Evolutionary conservation across 257 asterid genomes (phyloP).

Genomic region (Solanum bulbocastanum): DNA sequence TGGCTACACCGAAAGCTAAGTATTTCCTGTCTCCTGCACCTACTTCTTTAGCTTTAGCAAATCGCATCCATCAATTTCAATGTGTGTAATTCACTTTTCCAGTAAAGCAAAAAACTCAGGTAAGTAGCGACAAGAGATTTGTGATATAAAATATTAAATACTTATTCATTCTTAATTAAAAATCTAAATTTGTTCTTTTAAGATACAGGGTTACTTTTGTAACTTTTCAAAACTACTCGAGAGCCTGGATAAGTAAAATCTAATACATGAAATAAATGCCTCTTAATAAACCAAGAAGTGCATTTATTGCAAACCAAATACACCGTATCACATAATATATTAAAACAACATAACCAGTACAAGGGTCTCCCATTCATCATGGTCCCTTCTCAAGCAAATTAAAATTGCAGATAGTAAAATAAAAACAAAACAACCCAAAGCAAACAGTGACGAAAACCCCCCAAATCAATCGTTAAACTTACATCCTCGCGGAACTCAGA

Average conservation of each 20-base stretch:
- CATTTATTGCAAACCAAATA: conserved; percentile 21
- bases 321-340: not conserved
- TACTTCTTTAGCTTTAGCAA: not conserved
- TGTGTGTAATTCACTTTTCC: not conserved
- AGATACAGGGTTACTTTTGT: too few relatives aligned
- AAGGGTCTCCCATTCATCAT: conserved; percentile 15
- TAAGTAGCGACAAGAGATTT: too few relatives aligned
- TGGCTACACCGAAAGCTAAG: not conserved
- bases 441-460: not conserved
- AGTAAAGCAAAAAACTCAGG: too few relatives aligned
- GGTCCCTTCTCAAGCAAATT: conserved; percentile 11
- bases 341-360: not conserved
- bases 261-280: not conserved
- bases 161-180: too few relatives aligned
- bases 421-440: not conserved
- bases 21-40: not conserved
- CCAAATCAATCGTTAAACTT: conserved; percentile 13
- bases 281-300: not conserved
- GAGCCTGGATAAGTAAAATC: not conserved
- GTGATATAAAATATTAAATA: not conserved
- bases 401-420: not conserved
- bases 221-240: too few relatives aligned
- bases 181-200: too few relatives aligned
- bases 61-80: not conserved
- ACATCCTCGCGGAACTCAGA: conserved; percentile 28